Conservation (phyloP, 805 yeast species). For the Saccharomycopsis sp. region DNA sequence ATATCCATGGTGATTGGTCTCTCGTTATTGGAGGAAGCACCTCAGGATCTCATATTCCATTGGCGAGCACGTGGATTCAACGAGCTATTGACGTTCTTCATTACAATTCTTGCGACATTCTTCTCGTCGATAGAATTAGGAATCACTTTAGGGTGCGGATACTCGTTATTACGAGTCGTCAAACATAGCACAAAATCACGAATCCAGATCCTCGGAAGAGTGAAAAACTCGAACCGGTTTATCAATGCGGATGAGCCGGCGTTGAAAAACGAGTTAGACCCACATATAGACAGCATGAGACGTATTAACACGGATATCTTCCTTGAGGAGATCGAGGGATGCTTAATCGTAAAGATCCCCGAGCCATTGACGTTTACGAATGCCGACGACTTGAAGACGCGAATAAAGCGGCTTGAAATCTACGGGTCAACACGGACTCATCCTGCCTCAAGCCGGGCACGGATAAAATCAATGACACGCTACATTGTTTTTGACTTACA, state of each 20-base stretch:
- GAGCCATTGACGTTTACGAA: constrained; percentile 89
- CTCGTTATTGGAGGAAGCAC: constrained; percentile 76
- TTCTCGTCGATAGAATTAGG: constrained; percentile 84
- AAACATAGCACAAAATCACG: constrained; percentile 76
- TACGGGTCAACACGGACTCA: constrained; percentile 71
- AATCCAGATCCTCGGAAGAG: constrained; percentile 73
- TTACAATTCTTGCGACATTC: constrained; percentile 60
- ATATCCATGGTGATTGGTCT: constrained; percentile 69
- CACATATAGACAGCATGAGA: constrained; percentile 1
- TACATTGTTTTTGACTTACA: constrained; percentile 68
- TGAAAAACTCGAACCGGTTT: constrained; percentile 54
- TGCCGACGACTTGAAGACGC: constrained; percentile 63
- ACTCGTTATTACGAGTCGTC: constrained; percentile 72
- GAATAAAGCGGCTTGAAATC: constrained; percentile 63
- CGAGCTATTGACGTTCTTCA: constrained; percentile 61
- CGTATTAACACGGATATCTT: constrained; percentile 13
- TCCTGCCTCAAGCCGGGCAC: constrained; percentile 57
- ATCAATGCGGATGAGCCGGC: constrained; percentile 64
- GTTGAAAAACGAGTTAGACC: constrained; percentile 28
- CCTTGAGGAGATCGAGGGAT: constrained; percentile 52
- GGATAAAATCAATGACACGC: constrained; percentile 41
- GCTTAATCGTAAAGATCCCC: constrained; percentile 72
- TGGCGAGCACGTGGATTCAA: constrained; percentile 65
- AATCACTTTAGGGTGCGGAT: constrained; percentile 76
- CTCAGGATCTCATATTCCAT: constrained; percentile 70